These are phyloP conservation scores for Berberis vulgaris DNA, from an alignment of 164 flowering plant genomes.

Conservation along the genomic window DNA sequence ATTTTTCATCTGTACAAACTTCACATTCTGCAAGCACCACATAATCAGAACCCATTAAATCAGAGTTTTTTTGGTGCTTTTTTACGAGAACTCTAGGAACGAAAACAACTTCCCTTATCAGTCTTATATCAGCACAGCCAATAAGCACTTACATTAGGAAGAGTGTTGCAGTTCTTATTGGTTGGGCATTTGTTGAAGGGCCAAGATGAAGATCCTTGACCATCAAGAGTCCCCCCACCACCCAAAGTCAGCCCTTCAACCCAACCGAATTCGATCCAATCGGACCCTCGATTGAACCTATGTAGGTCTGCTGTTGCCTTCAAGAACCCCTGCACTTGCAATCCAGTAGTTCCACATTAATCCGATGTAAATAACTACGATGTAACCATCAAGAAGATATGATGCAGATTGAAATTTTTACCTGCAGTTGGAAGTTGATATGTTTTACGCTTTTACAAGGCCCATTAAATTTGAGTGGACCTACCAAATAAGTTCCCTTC, in stretches of 20 bases:
- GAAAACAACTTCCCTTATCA: neutral
- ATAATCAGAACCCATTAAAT: neutral
- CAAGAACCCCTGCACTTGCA: neutral
- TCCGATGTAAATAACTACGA: neutral
- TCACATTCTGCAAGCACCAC: constrained; percentile 12
- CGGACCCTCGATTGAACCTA: neutral
- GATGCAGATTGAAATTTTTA: neutral
- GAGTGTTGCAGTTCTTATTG: neutral
- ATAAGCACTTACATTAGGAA: constrained; percentile 23
- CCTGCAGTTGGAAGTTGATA: neutral
- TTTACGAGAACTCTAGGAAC: neutral
- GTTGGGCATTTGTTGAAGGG: constrained; percentile 11
- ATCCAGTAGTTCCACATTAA: neutral
- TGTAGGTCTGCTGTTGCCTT: neutral
- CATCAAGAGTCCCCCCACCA: constrained; percentile 42
- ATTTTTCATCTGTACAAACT: constrained; percentile 22
- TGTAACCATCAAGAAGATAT: neutral
- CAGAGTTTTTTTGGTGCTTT: neutral
- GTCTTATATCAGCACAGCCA: neutral
- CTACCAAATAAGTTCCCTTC: constrained; percentile 37
- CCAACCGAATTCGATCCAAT: constrained; percentile 33
- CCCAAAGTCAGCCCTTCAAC: constrained; percentile 19
- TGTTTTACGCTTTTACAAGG: constrained; percentile 38
- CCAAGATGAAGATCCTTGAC: constrained; percentile 39
- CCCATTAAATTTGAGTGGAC: constrained; percentile 45